phyloP scores from a whole-genome alignment of 2,329 filamentous ascomycete species.

The Aspergillus texensis region DNA sequence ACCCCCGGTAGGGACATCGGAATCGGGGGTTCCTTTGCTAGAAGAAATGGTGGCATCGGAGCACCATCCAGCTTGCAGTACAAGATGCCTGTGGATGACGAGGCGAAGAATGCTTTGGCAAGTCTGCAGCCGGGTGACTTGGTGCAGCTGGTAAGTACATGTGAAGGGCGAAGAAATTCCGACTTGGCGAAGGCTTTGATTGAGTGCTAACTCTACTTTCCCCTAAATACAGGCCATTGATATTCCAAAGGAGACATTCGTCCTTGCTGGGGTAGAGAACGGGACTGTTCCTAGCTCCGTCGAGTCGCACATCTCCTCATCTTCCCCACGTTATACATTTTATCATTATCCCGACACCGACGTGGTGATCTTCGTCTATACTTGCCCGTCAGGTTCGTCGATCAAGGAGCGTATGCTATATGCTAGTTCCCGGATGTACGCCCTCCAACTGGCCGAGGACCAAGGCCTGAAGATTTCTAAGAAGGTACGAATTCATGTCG shows the following conservation, averaged over 20 bases:
- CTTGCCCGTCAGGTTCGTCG: conserved; percentile 62
- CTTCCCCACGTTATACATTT: conserved; percentile 63
- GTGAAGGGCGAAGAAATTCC: background rate
- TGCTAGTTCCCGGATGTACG: conserved; percentile 59
- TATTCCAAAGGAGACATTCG: conserved; percentile 56
- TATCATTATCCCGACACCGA: conserved; percentile 56
- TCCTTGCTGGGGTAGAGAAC: conserved; percentile 50
- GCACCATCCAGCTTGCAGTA: conserved; percentile 46
- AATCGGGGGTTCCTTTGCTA: conserved; percentile 43
- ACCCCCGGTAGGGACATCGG: conserved; percentile 54
- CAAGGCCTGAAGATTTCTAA: conserved; percentile 61
- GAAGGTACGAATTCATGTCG: conserved; percentile 45
- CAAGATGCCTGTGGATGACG: conserved; percentile 56
- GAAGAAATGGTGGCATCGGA: conserved; percentile 21
- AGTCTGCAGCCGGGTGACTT: conserved; percentile 41
- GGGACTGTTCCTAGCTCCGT: conserved; percentile 50
- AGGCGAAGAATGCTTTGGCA: conserved; percentile 55
- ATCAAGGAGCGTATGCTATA: conserved; percentile 70
- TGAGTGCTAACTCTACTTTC: conserved; percentile 25
- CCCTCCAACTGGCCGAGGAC: conserved; percentile 57
- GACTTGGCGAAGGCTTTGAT: conserved; percentile 12
- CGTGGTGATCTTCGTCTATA: conserved; percentile 64
- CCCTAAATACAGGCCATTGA: conserved; percentile 40
- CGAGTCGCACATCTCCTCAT: conserved; percentile 50
- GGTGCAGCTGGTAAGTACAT: conserved; percentile 53